A percentile compares a stretch with the other conserved stretches of the same genome.
Conservation (phyloP, 345 rosid genomes). For the Bruguiera sexangula region DNA sequence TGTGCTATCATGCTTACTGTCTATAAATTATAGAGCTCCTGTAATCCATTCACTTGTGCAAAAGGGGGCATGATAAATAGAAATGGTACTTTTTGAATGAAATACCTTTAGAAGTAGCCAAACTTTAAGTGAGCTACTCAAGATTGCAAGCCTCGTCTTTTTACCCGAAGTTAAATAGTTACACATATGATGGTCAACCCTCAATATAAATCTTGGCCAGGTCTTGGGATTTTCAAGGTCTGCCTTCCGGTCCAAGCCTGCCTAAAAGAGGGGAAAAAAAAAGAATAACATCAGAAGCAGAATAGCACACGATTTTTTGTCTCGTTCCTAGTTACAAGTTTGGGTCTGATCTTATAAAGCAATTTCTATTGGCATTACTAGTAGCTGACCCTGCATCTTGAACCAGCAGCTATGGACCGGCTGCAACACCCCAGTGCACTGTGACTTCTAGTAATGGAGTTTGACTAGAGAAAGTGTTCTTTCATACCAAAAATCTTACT, state of each 20-base stretch:
- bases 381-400: not conserved
- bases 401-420: not conserved
- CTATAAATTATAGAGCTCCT: not conserved
- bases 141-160: constrained; percentile 72
- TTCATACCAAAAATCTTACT: constrained; percentile 6
- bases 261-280: constrained; percentile 36
- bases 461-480: not conserved
- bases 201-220: constrained; percentile 79
- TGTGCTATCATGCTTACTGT: too few species aligned
- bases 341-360: not conserved
- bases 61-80: not conserved
- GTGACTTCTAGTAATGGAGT: too few species aligned
- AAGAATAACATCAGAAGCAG: not conserved
- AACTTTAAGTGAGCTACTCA: constrained; percentile 92
- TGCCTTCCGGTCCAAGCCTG: constrained; percentile 52
- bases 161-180: constrained; percentile 77
- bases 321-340: constrained; percentile 1
- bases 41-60: not conserved
- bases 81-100: not conserved
- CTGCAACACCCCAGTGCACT: too few species aligned
- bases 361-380: not conserved
- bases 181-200: constrained; percentile 87
- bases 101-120: constrained; percentile 91
- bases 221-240: constrained; percentile 69
- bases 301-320: not conserved